Conservation (phyloP, 345 rosid species). For the Linum trigynum region DNA sequence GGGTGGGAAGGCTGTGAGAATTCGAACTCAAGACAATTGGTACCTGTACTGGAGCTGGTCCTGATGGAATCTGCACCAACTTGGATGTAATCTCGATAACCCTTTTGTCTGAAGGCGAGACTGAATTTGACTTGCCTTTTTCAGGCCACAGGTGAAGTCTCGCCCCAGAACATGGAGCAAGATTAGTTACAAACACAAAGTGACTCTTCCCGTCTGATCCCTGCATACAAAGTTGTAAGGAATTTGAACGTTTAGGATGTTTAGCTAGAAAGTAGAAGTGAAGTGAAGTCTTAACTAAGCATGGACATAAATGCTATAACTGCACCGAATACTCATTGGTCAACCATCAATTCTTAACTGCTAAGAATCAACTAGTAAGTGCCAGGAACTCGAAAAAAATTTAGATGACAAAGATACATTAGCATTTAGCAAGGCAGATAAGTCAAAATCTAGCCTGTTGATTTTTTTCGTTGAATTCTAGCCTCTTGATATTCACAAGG, state of each 20-base stretch:
- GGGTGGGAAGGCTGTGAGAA: neutral
- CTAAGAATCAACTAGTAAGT: neutral
- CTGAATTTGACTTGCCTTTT: slow-evolving; percentile 44
- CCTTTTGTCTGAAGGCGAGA: slow-evolving; percentile 46
- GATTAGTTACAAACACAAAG: slow-evolving; percentile 90
- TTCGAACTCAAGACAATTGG: neutral
- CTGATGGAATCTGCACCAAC: slow-evolving; percentile 93
- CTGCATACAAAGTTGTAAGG: slow-evolving; percentile 31
- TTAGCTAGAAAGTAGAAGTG: neutral
- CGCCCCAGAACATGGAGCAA: slow-evolving; percentile 87
- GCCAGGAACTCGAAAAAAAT: neutral
- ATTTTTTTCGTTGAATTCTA: neutral
- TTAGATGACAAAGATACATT: no score
- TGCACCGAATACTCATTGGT: neutral
- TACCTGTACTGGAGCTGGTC: slow-evolving; percentile 95
- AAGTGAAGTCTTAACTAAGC: neutral
- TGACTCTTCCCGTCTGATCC: slow-evolving; percentile 72
- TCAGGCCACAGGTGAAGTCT: slow-evolving; percentile 95
- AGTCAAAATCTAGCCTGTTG: no score
- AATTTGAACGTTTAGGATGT: slow-evolving; percentile 2
- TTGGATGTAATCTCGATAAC: slow-evolving; percentile 74
- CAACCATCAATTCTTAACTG: neutral
- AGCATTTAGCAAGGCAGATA: neutral
- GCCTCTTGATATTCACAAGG: neutral
- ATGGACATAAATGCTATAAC: neutral